Evolutionary conservation across 768 basidiomycete species (phyloP).

Genomic region (Suillus placidus): DNA sequence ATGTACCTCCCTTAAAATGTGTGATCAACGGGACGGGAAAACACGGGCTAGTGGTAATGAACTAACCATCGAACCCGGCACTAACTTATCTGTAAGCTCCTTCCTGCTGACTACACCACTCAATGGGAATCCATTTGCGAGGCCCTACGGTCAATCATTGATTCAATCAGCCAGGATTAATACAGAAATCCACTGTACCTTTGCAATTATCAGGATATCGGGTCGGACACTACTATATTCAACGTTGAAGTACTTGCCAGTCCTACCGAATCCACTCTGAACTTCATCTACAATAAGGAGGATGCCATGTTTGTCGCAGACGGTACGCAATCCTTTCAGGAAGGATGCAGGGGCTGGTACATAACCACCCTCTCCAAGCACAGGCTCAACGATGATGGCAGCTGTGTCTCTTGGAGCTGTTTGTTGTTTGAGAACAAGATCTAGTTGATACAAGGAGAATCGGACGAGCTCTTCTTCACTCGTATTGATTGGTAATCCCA

Average conservation of each 20-base stretch:
- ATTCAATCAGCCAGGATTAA: slow-evolving; percentile 13
- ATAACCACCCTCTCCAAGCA: slow-evolving; percentile 95
- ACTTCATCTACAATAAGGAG: slow-evolving; percentile 86
- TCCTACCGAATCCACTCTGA: slow-evolving; percentile 88
- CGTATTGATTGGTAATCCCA: slow-evolving; percentile 58
- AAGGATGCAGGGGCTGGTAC: slow-evolving; percentile 84
- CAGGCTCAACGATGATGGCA: slow-evolving; percentile 91
- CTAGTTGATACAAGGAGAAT: slow-evolving; percentile 77
- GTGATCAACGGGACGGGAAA: slow-evolving; percentile 13
- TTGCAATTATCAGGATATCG: slow-evolving; percentile 88
- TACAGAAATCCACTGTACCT: slow-evolving; percentile 47
- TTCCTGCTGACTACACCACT: slow-evolving; percentile 82
- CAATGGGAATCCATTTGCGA: slow-evolving; percentile 93
- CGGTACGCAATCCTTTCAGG: slow-evolving; percentile 72
- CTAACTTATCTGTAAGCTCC: slow-evolving; percentile 78
- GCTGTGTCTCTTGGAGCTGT: slow-evolving; percentile 84
- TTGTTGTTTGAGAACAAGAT: slow-evolving; percentile 79
- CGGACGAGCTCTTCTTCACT: slow-evolving; percentile 58
- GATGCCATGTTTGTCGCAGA: slow-evolving; percentile 89
- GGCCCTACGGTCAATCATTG: slow-evolving; percentile 46
- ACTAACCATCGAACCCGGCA: slow-evolving; percentile 77
- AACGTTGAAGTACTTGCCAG: slow-evolving; percentile 81
- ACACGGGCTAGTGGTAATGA: neutral
- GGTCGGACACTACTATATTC: slow-evolving; percentile 85
- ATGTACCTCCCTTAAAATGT: slow-evolving; percentile 71